Evolutionary conservation across 2,329 filamentous ascomycete genomes (phyloP).

Genomic region (Teratosphaeria epicoccoides): DNA sequence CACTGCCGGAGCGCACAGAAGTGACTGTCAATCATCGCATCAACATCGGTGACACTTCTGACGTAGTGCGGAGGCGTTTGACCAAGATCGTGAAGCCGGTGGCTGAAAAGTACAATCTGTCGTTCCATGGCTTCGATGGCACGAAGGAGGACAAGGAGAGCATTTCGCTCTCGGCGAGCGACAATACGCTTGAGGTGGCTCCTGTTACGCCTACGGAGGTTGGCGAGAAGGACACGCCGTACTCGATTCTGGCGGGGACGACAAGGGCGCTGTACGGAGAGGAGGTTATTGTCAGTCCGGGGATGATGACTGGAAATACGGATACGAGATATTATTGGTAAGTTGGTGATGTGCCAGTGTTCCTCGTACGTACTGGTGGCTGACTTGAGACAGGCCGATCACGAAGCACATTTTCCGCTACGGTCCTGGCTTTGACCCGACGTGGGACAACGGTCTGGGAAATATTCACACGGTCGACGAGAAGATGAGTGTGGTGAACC

Average conservation of each 20-base stretch:
- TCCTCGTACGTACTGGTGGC: too few relatives aligned
- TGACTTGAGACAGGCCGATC: slow-evolving; percentile 24
- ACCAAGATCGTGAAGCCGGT: slow-evolving; percentile 37
- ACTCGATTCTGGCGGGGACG: slow-evolving; percentile 31
- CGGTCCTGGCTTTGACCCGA: slow-evolving; percentile 25
- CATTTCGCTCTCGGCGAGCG: slow-evolving; percentile 19
- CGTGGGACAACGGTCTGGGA: slow-evolving; percentile 18
- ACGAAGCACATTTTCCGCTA: slow-evolving; percentile 29
- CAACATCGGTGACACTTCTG: slow-evolving; percentile 43
- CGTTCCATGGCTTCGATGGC: slow-evolving; percentile 39
- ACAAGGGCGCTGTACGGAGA: slow-evolving; percentile 35
- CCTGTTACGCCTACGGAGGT: slow-evolving; percentile 24
- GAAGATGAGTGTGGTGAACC: slow-evolving; percentile 28
- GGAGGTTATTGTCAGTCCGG: slow-evolving; percentile 27
- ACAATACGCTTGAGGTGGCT: slow-evolving; percentile 22
- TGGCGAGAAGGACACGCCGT: slow-evolving; percentile 22
- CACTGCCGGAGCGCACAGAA: slow-evolving; percentile 45
- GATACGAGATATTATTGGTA: slow-evolving; percentile 1
- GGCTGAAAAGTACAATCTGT: slow-evolving; percentile 39
- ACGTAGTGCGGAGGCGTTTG: slow-evolving; percentile 37
- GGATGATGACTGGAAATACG: slow-evolving; percentile 27
- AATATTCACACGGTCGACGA: slow-evolving; percentile 27
- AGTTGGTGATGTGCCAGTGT: not conserved
- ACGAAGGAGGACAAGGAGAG: slow-evolving; percentile 24
- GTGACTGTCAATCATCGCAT: slow-evolving; percentile 48